Conservation (phyloP, 2,329 filamentous ascomycete species). For the Nemania abortiva region DNA sequence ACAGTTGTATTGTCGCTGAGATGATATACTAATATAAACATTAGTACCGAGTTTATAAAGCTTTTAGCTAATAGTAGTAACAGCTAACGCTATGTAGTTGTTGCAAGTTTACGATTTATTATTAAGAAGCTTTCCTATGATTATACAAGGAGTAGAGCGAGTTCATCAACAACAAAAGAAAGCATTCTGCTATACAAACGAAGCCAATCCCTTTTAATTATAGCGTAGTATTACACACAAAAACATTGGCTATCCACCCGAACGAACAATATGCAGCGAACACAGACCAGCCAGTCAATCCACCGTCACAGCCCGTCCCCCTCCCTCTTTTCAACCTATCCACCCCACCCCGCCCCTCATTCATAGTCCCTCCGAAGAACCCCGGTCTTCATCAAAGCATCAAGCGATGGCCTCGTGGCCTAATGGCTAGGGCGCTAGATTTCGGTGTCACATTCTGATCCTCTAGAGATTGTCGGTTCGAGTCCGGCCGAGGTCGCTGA, state of each 20-base stretch:
- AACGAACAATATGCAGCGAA: not conserved
- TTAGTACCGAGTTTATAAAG: no score
- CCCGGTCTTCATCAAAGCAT: not conserved
- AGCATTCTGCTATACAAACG: no score
- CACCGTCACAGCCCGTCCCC: not conserved
- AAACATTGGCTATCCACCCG: not conserved
- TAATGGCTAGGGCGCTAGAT: constrained; percentile 41
- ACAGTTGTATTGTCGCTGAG: no score
- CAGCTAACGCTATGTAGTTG: no score
- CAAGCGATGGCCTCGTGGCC: constrained; percentile 37
- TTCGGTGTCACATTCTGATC: constrained; percentile 29
- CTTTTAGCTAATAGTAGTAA: no score
- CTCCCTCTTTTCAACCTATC: not conserved
- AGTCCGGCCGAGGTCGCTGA: constrained; percentile 39
- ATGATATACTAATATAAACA: no score
- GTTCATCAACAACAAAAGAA: no score
- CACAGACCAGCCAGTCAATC: not conserved
- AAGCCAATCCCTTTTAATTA: not conserved
- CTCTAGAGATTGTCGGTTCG: constrained; percentile 42
- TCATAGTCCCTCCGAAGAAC: constrained; percentile 4
- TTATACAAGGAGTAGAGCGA: no score
- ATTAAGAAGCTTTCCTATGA: no score
- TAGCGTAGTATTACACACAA: not conserved
- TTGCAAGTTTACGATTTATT: no score
- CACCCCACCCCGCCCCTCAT: not conserved